Conservation (phyloP, 2,329 filamentous ascomycete genomes). For the Nothophoma quercina region DNA sequence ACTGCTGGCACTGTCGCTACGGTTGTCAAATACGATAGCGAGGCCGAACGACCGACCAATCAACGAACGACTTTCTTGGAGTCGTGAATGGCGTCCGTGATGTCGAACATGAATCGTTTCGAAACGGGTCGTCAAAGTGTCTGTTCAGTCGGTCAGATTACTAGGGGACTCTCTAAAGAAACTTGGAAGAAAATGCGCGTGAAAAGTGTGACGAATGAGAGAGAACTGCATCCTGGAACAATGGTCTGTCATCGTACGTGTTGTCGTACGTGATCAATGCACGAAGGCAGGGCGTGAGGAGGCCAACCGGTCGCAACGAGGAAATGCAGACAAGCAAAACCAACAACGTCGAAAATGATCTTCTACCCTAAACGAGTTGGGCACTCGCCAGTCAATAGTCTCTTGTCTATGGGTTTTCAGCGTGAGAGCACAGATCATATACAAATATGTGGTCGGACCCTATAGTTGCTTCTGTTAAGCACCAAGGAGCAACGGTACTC, state of each 20-base stretch:
- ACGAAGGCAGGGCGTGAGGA: not conserved
- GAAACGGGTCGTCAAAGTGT: conserved; percentile 1
- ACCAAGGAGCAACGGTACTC: conserved; percentile 25
- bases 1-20: conserved; percentile 1
- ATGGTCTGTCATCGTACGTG: conserved; percentile 9
- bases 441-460: conserved; percentile 21
- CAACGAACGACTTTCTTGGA: not conserved
- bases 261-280: not conserved
- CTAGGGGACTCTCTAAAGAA: not conserved
- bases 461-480: conserved; percentile 29
- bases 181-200: not conserved
- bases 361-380: conserved; percentile 5
- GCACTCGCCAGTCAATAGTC: conserved; percentile 12
- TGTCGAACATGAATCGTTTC: not conserved
- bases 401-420: not conserved
- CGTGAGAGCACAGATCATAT: conserved; percentile 12
- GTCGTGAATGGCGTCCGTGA: not conserved
- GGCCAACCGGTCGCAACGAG: not conserved
- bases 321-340: conserved; percentile 5
- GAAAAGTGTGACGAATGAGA: not conserved
- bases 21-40: not conserved
- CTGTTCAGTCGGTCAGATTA: not conserved
- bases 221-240: not conserved
- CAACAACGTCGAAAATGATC: not conserved
- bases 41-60: conserved; percentile 1